Base-by-base conservation (phyloP, 2,329 filamentous ascomycete genomes). In the Amphichorda felina region DNA sequence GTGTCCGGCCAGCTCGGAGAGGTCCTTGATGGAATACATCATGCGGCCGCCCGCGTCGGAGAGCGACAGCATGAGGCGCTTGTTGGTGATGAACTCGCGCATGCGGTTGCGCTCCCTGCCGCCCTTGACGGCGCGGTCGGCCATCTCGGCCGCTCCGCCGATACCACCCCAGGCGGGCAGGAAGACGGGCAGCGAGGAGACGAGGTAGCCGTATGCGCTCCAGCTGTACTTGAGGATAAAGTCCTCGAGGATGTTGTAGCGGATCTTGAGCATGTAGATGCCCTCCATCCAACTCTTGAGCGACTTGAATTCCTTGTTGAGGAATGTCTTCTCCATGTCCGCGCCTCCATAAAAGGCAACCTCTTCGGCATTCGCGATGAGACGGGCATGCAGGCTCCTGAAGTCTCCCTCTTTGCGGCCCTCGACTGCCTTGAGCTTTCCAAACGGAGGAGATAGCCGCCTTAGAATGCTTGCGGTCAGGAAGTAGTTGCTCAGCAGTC, bases 1-100 rank as follows among this genome's bases (percentile, higher is more conserved):
- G 61, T 96, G 93, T 16, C 91, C 91, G 5, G 91, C 91, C 24
- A 98, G 68, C 55, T 98, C 91, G 2, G 88, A 88, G 25, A 98
- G 74, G 51, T 98, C 93, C 60, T 98, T 98, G 66, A 98, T 94
- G 42, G 84, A 91, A 65, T 98, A 98, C 91, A 98, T 98, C 86
- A 98, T 95, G 32, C 91, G 75, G 18, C 89, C 89, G 40, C 91
- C 91, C 2, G 91, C 91, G 58, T 98, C 91, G 8, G 91, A 91
- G 26, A 98, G 72, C 13, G 89, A 96, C 22, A 98, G 72, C 91
- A 98, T 96, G 27, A 98, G 78, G 4, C 91, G 79, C 59, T 98
- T 96, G 63, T 98, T 98, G 10, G 91, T 98, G 59, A 98, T 95
- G 60, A 98, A 98, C 24, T 94, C 86, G 62, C 93, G 91, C 85